A percentile compares a stretch with the other conserved stretches of the same genome.
Conservation (phyloP, 768 basidiomycete genomes). For the Pleurotus ostreatus region DNA sequence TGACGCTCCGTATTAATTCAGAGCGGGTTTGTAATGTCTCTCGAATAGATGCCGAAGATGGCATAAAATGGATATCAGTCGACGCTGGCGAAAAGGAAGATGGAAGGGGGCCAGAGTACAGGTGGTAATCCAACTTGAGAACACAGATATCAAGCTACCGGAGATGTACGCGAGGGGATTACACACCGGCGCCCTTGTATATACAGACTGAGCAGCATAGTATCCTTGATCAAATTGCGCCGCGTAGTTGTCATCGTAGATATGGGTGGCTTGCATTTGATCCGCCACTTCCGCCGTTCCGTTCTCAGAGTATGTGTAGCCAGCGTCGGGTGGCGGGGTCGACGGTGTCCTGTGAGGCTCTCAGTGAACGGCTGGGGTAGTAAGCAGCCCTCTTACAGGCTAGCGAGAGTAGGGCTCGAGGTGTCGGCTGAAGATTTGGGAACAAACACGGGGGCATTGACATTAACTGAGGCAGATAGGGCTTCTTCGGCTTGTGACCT, state of each 20-base stretch:
- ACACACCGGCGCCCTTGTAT: slow-evolving; percentile 67
- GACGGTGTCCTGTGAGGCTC: slow-evolving; percentile 13
- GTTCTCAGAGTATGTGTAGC: slow-evolving; percentile 15
- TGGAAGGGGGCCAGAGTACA: slow-evolving; percentile 76
- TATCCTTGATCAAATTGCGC: slow-evolving; percentile 18
- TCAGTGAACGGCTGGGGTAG: slow-evolving; percentile 4
- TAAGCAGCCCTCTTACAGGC: slow-evolving; percentile 17
- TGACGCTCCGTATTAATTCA: slow-evolving; percentile 57
- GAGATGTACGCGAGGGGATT: too few relatives aligned
- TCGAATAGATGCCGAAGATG: slow-evolving; percentile 38
- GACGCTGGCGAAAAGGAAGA: slow-evolving; percentile 44
- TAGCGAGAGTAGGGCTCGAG: slow-evolving; percentile 23
- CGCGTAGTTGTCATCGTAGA: slow-evolving; percentile 15
- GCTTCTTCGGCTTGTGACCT: slow-evolving; percentile 22
- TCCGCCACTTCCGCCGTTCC: slow-evolving; percentile 19
- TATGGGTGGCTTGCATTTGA: slow-evolving; percentile 27
- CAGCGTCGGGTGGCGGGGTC: slow-evolving; percentile 18
- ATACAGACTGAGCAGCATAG: slow-evolving; percentile 41
- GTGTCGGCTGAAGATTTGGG: slow-evolving; percentile 47
- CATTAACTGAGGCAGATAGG: slow-evolving; percentile 42
- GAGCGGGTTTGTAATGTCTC: slow-evolving; percentile 48
- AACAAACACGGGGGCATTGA: slow-evolving; percentile 83
- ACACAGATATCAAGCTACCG: too few relatives aligned
- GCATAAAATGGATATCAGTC: slow-evolving; percentile 66
- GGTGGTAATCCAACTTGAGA: slow-evolving; percentile 81